Conservation (phyloP, 305 asterid genomes). For the Solanum chacoense region DNA sequence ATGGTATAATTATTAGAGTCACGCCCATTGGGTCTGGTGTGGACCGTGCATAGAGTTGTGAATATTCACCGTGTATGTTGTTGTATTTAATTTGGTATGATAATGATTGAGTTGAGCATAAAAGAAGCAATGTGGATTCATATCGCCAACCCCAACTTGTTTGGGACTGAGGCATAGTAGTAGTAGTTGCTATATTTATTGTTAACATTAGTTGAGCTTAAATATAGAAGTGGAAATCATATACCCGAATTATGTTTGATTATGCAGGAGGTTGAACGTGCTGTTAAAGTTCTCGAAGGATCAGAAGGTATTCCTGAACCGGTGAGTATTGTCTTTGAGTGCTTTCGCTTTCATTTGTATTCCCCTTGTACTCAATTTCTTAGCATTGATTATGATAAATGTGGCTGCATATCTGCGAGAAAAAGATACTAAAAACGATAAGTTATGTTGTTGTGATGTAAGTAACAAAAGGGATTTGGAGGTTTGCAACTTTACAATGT, state of each 20-base stretch:
- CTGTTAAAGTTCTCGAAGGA: slow-evolving; percentile 67
- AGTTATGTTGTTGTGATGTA: not conserved
- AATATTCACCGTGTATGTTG: not conserved
- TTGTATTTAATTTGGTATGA: not conserved
- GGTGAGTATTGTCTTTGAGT: slow-evolving; percentile 24
- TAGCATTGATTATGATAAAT: not conserved
- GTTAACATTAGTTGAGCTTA: not conserved
- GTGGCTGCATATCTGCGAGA: not conserved
- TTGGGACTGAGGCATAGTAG: not conserved
- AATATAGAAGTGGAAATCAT: not conserved
- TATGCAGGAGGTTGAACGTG: slow-evolving; percentile 69
- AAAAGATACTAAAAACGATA: not conserved
- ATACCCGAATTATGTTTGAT: not conserved
- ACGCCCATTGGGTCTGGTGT: not conserved
- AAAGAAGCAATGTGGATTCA: not conserved
- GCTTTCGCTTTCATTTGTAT: not conserved
- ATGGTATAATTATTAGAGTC: not conserved
- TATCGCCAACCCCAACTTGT: not conserved
- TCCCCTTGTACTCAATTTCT: not conserved
- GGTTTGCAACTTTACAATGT: not conserved
- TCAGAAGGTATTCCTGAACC: slow-evolving; percentile 61
- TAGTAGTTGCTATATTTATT: not conserved
- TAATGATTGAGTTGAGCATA: not conserved
- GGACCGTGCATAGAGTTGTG: not conserved
- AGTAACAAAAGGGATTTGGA: not conserved